Base-by-base conservation (phyloP, 2,329 filamentous ascomycete species). In the Cercospora sojina region DNA sequence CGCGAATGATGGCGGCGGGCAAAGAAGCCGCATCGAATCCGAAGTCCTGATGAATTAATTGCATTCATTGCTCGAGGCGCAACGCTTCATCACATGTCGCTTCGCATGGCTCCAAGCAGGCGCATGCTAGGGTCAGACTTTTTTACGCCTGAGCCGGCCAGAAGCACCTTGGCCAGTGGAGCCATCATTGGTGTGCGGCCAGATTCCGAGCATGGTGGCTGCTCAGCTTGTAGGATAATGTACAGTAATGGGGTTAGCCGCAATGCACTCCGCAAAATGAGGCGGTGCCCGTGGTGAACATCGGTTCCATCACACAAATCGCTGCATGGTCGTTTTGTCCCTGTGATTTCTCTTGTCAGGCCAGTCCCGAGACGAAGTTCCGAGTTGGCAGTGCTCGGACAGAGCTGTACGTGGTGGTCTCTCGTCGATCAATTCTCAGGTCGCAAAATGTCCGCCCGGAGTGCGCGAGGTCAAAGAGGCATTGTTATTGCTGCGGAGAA, bases 1-100 rank as follows among this genome's bases (percentile, higher is more conserved):
- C 89, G 0, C 82, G 83, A 55, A 80, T 81, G 64, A 69, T 77
- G 31, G 72, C 67, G 18, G 66, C 68, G 29, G 73, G 74, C 9
- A 69, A 57, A 31, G 69, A 73, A 18, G 23, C 16, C n/a, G 16
- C 29, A 55, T 61, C 62, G 43, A n/a, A 38, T 35, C n/a, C 29
- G 31, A 18, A 35, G 12, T 35, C 32, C 16, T 49, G 18, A 62
- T 6, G 59, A 16, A 31, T 27, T 31, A 16, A 31, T 27, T 31
- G 18, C 27, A n/a, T 3, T 27, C 9, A 32, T 31, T 20, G 29
- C 23, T 51, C 47, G 12, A 27, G 13, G 20, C 6, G 23, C 41
- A 18, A 47, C 18, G 8, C 41, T 18, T 47, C 35, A 38, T 47
- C 18, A 12, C 18, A 1, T 10, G n/a, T 47, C 41, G 18, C 41